Conservation (phyloP, 495 filamentous ascomycete species). For the Penicillium daleae region DNA sequence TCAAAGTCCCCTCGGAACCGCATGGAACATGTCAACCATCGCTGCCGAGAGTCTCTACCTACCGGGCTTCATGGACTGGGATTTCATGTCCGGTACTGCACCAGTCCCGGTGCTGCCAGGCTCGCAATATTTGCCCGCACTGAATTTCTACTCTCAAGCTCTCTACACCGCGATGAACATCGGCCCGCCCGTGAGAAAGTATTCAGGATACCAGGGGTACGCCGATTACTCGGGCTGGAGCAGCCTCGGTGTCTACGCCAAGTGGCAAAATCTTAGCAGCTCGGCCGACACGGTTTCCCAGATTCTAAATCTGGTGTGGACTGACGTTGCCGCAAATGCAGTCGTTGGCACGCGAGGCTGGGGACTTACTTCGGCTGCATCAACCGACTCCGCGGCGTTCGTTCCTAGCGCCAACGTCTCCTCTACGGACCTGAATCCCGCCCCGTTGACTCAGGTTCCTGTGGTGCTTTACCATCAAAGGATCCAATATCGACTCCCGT, state of each 20-base stretch:
- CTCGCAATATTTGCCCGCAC: neutral
- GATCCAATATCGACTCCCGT: neutral
- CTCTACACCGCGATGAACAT: neutral
- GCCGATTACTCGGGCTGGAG: neutral
- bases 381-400: neutral
- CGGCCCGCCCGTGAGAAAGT: neutral
- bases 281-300: neutral
- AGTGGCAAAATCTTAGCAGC: neutral
- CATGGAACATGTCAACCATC: neutral
- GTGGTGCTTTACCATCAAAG: neutral
- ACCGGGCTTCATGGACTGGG: neutral
- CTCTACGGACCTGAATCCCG: neutral
- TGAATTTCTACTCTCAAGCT: neutral
- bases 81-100: neutral
- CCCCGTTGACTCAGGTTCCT: neutral
- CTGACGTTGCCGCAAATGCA: neutral
- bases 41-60: neutral
- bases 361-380: neutral
- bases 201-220: neutral
- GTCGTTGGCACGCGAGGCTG: neutral
- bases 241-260: neutral
- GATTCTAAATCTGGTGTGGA: neutral
- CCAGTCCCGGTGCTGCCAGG: neutral
- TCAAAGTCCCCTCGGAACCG: neutral
- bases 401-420: neutral